Percentiles rank a stretch among this genome's conserved stretches.
Evolutionary conservation across 1,284 basidiomycete genomes (phyloP).

Genomic region (Moesziomyces antarcticus): DNA sequence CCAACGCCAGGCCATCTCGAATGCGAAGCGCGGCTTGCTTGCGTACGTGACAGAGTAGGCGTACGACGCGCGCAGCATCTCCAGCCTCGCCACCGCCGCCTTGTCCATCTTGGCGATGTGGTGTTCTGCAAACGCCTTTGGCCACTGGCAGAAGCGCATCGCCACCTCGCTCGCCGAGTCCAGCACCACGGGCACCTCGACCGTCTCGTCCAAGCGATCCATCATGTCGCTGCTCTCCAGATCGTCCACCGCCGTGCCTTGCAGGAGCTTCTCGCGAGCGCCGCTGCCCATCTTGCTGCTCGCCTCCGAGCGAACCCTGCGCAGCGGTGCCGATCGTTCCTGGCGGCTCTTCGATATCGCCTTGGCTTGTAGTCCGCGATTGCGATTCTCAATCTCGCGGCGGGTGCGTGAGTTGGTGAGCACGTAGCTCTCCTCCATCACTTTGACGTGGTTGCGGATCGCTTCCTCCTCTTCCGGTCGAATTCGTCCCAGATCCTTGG

Average conservation of each 20-base stretch:
- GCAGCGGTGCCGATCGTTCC: slow-evolving; percentile 11
- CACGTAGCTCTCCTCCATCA: slow-evolving; percentile 20
- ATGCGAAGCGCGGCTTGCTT: slow-evolving; percentile 24
- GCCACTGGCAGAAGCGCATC: slow-evolving; percentile 32
- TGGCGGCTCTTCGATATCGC: not conserved
- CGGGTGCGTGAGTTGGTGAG: slow-evolving; percentile 14
- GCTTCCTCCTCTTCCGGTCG: slow-evolving; percentile 6
- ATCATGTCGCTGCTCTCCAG: slow-evolving; percentile 7
- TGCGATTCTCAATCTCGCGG: slow-evolving; percentile 9
- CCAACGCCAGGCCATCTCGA: slow-evolving; percentile 43
- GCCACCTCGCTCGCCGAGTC: slow-evolving; percentile 36
- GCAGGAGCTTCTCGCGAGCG: not conserved
- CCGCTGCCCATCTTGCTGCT: not conserved
- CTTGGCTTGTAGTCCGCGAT: slow-evolving; percentile 2
- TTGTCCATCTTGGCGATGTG: slow-evolving; percentile 24
- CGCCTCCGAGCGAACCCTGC: slow-evolving; percentile 30
- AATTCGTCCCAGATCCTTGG: slow-evolving; percentile 5
- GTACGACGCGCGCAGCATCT: slow-evolving; percentile 31
- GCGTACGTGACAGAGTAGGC: slow-evolving; percentile 31
- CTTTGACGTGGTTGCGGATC: slow-evolving; percentile 21
- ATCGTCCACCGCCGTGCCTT: slow-evolving; percentile 14
- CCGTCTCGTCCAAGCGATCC: slow-evolving; percentile 12
- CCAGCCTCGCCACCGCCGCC: slow-evolving; percentile 13
- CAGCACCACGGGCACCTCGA: slow-evolving; percentile 20
- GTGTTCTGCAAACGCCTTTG: slow-evolving; percentile 5